These are phyloP conservation scores for Aspergillus candidus DNA, from an alignment of 2,329 filamentous ascomycete species.

Conservation along the genomic window DNA sequence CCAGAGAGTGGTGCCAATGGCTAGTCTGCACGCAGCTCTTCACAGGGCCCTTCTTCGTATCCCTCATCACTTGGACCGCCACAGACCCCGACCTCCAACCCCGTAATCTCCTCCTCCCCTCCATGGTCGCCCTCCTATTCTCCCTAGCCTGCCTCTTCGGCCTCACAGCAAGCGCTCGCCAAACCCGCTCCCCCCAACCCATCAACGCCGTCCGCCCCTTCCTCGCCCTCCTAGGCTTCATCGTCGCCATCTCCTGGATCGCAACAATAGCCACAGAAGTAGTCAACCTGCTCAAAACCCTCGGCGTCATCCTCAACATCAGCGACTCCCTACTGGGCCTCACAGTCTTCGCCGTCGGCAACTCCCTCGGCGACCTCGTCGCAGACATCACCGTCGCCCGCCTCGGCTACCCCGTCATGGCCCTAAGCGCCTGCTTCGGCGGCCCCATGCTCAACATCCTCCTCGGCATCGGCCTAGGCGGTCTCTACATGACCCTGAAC, in stretches of 20 bases:
- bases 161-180: slow-evolving; percentile 60
- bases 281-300: slow-evolving; percentile 85
- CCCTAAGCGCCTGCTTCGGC: slow-evolving; percentile 89
- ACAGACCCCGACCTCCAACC: slow-evolving; percentile 53
- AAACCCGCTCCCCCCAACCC: slow-evolving; percentile 46
- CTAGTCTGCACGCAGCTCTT: slow-evolving; percentile 79
- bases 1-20: slow-evolving; percentile 80
- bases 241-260: slow-evolving; percentile 92
- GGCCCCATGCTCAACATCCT: slow-evolving; percentile 97
- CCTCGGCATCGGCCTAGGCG: slow-evolving; percentile 85
- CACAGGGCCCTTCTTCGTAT: slow-evolving; percentile 76
- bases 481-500: slow-evolving; percentile 78
- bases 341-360: slow-evolving; percentile 93
- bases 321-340: slow-evolving; percentile 91
- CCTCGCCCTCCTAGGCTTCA: slow-evolving; percentile 83
- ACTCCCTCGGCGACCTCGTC: slow-evolving; percentile 88
- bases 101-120: slow-evolving; percentile 50
- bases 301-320: slow-evolving; percentile 87
- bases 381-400: slow-evolving; percentile 91
- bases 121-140: slow-evolving; percentile 59
- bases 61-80: slow-evolving; percentile 59
- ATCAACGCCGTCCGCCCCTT: slow-evolving; percentile 67
- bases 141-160: slow-evolving; percentile 63
- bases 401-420: slow-evolving; percentile 95
- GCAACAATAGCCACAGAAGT: slow-evolving; percentile 93